phyloP scores from a whole-genome alignment of 345 rosid genomes.

The Rhizophora mangle region DNA sequence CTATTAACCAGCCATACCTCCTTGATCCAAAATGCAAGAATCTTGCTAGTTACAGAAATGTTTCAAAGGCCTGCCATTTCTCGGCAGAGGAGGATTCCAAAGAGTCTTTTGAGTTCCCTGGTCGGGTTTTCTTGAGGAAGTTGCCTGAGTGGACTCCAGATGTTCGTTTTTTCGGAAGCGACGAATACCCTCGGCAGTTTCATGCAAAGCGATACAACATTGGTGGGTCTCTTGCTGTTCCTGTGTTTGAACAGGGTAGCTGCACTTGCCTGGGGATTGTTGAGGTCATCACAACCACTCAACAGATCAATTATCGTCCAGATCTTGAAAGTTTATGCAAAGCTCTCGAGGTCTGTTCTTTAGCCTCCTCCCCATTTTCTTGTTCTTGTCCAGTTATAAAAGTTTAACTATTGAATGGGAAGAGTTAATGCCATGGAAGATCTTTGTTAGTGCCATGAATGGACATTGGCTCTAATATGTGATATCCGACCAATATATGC shows the following conservation, averaged over 20 bases:
- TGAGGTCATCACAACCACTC: constrained; percentile 76
- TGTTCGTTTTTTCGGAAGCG: constrained; percentile 67
- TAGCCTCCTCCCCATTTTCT: background rate
- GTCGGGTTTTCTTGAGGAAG: constrained; percentile 72
- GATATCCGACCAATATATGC: background rate
- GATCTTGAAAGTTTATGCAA: constrained; percentile 76
- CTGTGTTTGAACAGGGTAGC: constrained; percentile 72
- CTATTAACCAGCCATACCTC: constrained; percentile 66
- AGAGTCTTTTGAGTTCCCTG: constrained; percentile 68
- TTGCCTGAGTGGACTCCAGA: constrained; percentile 97
- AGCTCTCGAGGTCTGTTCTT: constrained; percentile 84
- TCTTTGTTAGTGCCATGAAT: background rate
- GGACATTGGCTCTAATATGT: background rate
- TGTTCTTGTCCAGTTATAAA: background rate
- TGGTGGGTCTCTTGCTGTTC: constrained; percentile 82
- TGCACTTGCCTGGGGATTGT: constrained; percentile 83
- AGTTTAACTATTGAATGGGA: constrained; percentile 7
- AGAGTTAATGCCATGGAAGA: background rate
- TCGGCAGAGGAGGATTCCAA: constrained; percentile 64
- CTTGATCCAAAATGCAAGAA: constrained; percentile 48
- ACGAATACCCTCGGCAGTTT: constrained; percentile 70
- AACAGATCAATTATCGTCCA: constrained; percentile 55
- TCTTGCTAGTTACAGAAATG: constrained; percentile 62
- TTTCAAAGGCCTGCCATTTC: constrained; percentile 64
- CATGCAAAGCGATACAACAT: constrained; percentile 62